Evolutionary conservation across 495 filamentous ascomycete species (phyloP), one percentile per base, ranked within the genome.

Genomic region (Xylaria bambusicola): DNA sequence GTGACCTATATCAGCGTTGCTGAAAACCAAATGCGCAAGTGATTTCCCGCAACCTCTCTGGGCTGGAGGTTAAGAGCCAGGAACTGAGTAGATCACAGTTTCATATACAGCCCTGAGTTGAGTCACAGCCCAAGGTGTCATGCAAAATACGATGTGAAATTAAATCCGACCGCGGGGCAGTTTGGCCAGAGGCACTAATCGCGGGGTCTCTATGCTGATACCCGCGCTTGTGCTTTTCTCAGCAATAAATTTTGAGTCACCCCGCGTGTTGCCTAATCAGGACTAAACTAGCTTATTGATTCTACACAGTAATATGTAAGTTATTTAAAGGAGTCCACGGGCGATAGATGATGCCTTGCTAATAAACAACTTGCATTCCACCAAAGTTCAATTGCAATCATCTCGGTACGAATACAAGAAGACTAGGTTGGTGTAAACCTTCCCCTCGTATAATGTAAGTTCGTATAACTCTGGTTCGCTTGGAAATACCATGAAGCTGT

Each of bases 111-210:
- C 29, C 26, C 18, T 41, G 35, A 35, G 40, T 60, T 53, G 57
- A 60, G 47, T 59, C 56, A 59, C 47, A 33, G 41, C 23, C 56
- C 13, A 27, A 46, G 46, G 29, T 41, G 36, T 55, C 52, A 56
- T 29, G 46, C 35, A 24, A 24, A 40, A 29, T 18, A 35, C 29
- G 10, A 10, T 33, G 29, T 10, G 29, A 33, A n/a, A 41, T 20
- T 12, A 17, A 53, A 40, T 60, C 38, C 48, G 57, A 60, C 29
- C 49, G 57, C 57, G 57, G 57, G 57, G 57, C 57, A 60, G 38
- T 60, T 60, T 59, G 45, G 24, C 29, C 24, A 41, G 24, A 40
- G 20, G 35, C 45, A 58, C 46, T 52, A 59, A 52, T 59, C n/a
- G 57, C 57, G 57, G 57, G 57, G 57, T 60, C 29, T 12, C 15